Evolutionary conservation across 2,329 filamentous ascomycete genomes (phyloP), one percentile per base, ranked within the genome.

Genomic region (Colletotrichum euphorbiae): DNA sequence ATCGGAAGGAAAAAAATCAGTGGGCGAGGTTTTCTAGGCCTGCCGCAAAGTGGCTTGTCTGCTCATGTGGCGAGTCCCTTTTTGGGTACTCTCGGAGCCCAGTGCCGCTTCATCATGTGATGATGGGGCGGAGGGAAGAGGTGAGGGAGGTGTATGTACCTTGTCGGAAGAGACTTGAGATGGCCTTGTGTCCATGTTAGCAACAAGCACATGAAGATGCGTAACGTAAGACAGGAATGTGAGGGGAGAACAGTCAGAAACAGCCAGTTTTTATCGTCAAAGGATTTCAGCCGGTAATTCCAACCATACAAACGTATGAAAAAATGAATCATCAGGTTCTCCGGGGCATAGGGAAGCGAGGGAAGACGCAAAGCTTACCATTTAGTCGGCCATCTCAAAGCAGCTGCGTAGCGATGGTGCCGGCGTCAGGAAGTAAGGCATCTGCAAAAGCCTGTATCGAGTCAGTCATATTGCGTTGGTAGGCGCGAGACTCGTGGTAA

Each of bases 21-120:
- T 95, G 92, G 94, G 93, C 93, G 90, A 97, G 94, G 94, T 97
- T 97, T 97, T 97, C 93, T 97, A 97, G 93, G 94, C 94, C 93
- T 97, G 93, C 93, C 93, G 82, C 93, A 93, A 92, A 87, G 82
- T 93, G 93, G 93, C 89, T 91, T 88, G 89, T 94, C 92, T 69
- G 85, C 94, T 93, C 93, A 89, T 89, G 84, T 46, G 80, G 79
- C 77, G 75, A 80, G 70, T 50, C 72, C 69, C 66, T 64, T 77
- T 77, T 80, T 78, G 77, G 81, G 79, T 77, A 73, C 79, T 80
- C 84, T 97, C 93, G 91, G 94, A 95, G 94, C 94, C 94, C 94
- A 97, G 94, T 97, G 94, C 94, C 93, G 82, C 86, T 92, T 93
- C 92, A 94, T 95, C 92, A 93, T 89, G 74, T 78, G 71, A 70